Base-by-base conservation (phyloP, 768 basidiomycete species). In the Mycena venus region DNA sequence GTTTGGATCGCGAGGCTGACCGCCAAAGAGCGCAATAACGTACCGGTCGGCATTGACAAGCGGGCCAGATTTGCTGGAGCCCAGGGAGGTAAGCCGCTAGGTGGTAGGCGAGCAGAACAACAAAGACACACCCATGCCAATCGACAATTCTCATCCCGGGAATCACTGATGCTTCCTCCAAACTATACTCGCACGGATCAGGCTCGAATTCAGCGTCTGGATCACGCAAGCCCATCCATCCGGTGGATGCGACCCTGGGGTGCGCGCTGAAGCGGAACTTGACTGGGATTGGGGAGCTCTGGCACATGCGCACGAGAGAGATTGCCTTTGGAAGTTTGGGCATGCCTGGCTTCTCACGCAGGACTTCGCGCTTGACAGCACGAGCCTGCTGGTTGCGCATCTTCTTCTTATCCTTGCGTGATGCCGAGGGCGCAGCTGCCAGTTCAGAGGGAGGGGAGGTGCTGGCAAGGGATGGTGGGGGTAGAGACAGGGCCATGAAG, bases 121-220 rank as follows among this genome's bases (percentile, higher is more conserved):
- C n/a, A n/a, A n/a, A n/a, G n/a, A n/a, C n/a, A n/a, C n/a, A n/a
- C 68, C 60, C 49, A 6, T 53, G 32, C 47, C 58, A 70, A 7
- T 61, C 47, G 4, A 62, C n/a, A 1, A 62, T 2, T 0, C 2
- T 7, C 60, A 70, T 70, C 1, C 34, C 0, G 25, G 64, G 36
- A 36, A 27, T 10, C 0, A 10, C 32, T 17, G 2, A 3, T 10
- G 32, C 56, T n/a, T 70, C 68, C 12, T 69, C 68, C 5, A 61
- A 12, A 3, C 2, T 17, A 32, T 61, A 69, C 17, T 32, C 44
- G 17, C 27, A 23, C 0, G 10, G 10, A 2, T 69, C 68, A 0
- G 68, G 68, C 27, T 25, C 36, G 12, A 55, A 36, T 32, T 42
- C 17, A 2, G 7, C n/a, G 0, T 29, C 21, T 14, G 31, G 56